phyloP scores from a whole-genome alignment of 306 rosid species.

The Lablab purpureus region DNA sequence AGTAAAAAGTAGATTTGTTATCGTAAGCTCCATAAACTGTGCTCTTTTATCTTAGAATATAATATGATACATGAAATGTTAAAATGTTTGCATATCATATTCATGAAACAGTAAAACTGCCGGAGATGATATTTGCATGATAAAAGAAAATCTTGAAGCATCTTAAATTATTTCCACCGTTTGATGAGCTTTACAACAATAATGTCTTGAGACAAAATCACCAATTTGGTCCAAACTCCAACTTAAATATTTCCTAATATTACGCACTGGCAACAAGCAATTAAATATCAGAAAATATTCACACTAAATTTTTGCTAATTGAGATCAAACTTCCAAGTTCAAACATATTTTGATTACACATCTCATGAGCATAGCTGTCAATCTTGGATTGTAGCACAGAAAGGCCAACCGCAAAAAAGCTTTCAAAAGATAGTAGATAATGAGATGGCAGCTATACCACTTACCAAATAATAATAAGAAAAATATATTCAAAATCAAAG shows the following conservation, averaged over 20 bases:
- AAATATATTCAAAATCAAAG: not conserved
- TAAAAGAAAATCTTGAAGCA: not conserved
- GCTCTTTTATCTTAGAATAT: not conserved
- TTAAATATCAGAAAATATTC: conserved; percentile 5
- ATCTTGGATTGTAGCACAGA: not conserved
- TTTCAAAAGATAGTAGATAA: not conserved
- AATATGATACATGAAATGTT: not conserved
- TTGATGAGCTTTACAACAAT: conserved; percentile 1
- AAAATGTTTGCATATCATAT: not conserved
- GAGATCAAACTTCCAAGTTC: not conserved
- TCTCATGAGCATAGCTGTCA: conserved; percentile 2
- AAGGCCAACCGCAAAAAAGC: not conserved
- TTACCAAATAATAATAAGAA: not conserved
- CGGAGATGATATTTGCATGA: not conserved
- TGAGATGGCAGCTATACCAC: not conserved
- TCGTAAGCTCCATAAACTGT: conserved; percentile 21
- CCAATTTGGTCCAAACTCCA: conserved; percentile 21
- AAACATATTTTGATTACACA: not conserved
- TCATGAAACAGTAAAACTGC: conserved; percentile 5
- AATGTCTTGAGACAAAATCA: conserved; percentile 2
- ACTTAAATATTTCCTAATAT: not conserved
- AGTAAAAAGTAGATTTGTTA: conserved; percentile 17
- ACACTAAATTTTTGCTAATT: not conserved
- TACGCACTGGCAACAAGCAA: not conserved
- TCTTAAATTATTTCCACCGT: not conserved